Percentiles rank a stretch among this genome's conserved stretches.
Evolutionary conservation across 1,284 basidiomycete species (phyloP).

Genomic region (Meira miltonrushii): DNA sequence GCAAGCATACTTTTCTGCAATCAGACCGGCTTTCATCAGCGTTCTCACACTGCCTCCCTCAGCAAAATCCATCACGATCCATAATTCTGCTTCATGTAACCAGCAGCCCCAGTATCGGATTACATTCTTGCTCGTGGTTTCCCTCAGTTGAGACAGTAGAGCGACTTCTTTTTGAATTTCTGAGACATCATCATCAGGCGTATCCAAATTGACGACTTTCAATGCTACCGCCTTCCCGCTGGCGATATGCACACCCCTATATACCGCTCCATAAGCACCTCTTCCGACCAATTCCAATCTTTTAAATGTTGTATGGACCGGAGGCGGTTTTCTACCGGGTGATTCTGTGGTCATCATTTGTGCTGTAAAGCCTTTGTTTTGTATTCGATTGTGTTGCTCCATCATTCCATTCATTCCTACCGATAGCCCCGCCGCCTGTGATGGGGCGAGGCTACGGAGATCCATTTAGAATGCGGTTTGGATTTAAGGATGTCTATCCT

Average conservation of each 20-base stretch:
- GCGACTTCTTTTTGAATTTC: slow-evolving; percentile 96
- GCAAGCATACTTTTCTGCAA: slow-evolving; percentile 85
- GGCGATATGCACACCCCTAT: slow-evolving; percentile 62
- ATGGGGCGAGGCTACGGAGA: neutral
- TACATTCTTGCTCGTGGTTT: slow-evolving; percentile 74
- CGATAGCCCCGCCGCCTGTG: neutral
- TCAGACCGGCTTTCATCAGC: slow-evolving; percentile 68
- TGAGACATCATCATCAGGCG: slow-evolving; percentile 79
- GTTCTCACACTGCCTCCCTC: slow-evolving; percentile 91
- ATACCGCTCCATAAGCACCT: slow-evolving; percentile 50
- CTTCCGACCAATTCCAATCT: slow-evolving; percentile 47
- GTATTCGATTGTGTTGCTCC: neutral
- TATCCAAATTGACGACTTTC: slow-evolving; percentile 98
- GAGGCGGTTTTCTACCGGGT: neutral
- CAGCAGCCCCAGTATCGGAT: slow-evolving; percentile 94
- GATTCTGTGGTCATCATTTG: neutral
- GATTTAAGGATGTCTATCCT: too few species aligned
- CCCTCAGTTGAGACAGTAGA: slow-evolving; percentile 77
- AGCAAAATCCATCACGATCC: slow-evolving; percentile 99
- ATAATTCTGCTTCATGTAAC: slow-evolving; percentile 87
- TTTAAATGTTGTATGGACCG: slow-evolving; percentile 31
- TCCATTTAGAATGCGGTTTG: too few species aligned
- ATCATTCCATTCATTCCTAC: neutral
- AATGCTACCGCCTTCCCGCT: slow-evolving; percentile 83
- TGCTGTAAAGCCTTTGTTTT: neutral